Evolutionary conservation across 495 filamentous ascomycete genomes (phyloP), one percentile per base, ranked within the genome.

Genomic region (Aspergillus egyptiacus): DNA sequence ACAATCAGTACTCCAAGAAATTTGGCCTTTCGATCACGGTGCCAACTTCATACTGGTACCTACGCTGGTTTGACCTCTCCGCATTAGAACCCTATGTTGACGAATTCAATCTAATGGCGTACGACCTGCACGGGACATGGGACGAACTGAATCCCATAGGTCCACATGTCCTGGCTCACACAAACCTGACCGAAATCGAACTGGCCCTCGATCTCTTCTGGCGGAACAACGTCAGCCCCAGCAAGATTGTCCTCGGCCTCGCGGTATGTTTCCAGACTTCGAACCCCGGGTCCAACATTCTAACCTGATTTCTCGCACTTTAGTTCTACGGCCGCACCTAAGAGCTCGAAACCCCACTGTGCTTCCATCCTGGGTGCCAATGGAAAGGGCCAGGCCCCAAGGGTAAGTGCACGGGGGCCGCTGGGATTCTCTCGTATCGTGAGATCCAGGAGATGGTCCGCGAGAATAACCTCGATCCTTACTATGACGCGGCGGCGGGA

Each of bases 51-150:
- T 77, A 72, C 46, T 78, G 71, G 71, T 46, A 46, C 35, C 42
- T 46, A 8, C 17, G 20, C 20, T 17, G 34, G 24, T 50, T 50
- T 32, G 48, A 50, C 18, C 5, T 80, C 75, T 42, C 42, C 76
- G 13, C 57, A 1, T 30, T 25, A 1, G 63, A 22, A 61, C 69
- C 2, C 71, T 3, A 13, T n/a, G 63, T 78, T 6, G 71, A 77
- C 48, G 78, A 58, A 14, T 72, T 79, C 42, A 69, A 70, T 24
- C 61, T 75, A 52, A 78, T 79, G 76, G 51, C 67, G 7, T 79
- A 78, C 36, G 62, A 72, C 53, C 50, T 74, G 6, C 68, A 70
- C 49, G 51, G 51, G 2, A 18, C 42, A 3, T 73, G 67, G 70
- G 67, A 59, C 22, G 2, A 5, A 0, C 6, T 28, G 7, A 46